Evolutionary conservation across 2,329 filamentous ascomycete species (phyloP).

Genomic region (Pseudogymnoascus sp.): DNA sequence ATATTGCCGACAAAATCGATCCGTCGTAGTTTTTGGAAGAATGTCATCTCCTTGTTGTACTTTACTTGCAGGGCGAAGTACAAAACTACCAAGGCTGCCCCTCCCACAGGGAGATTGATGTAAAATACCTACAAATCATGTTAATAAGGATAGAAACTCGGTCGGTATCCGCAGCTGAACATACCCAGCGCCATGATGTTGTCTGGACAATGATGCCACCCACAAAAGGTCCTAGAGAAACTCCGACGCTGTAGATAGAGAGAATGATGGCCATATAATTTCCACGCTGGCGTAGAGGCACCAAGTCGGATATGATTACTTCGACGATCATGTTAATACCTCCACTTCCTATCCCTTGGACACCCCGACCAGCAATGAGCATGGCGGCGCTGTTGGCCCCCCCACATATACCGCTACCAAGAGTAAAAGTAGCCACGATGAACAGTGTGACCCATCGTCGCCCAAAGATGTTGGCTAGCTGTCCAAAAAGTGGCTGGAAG

Average conservation of each 20-base stretch:
- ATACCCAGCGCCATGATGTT: conserved; percentile 41
- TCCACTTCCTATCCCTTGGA: conserved; percentile 46
- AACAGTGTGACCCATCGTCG: conserved; percentile 35
- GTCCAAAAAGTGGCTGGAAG: conserved; percentile 43
- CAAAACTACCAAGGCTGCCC: background rate
- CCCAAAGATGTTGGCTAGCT: conserved; percentile 46
- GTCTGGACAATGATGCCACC: conserved; percentile 36
- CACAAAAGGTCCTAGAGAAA: conserved; percentile 31
- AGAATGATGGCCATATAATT: conserved; percentile 34
- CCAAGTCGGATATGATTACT: conserved; percentile 43
- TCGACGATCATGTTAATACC: conserved; percentile 39
- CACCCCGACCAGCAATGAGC: conserved; percentile 46
- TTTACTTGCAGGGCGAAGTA: conserved; percentile 27
- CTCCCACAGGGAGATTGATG: conserved; percentile 22
- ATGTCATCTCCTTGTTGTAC: conserved; percentile 24
- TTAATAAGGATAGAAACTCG: background rate
- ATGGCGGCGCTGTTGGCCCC: conserved; percentile 35
- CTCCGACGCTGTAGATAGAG: conserved; percentile 35
- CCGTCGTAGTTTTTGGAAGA: conserved; percentile 30
- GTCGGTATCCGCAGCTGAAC: background rate
- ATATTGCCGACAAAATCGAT: conserved; percentile 39
- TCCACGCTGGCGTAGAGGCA: conserved; percentile 40
- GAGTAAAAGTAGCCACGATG: conserved; percentile 38
- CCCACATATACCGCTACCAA: conserved; percentile 47
- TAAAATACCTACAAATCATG: conserved; percentile 1